Evolutionary conservation across 495 filamentous ascomycete species (phyloP).

Genomic region (Trichoderma virens): DNA sequence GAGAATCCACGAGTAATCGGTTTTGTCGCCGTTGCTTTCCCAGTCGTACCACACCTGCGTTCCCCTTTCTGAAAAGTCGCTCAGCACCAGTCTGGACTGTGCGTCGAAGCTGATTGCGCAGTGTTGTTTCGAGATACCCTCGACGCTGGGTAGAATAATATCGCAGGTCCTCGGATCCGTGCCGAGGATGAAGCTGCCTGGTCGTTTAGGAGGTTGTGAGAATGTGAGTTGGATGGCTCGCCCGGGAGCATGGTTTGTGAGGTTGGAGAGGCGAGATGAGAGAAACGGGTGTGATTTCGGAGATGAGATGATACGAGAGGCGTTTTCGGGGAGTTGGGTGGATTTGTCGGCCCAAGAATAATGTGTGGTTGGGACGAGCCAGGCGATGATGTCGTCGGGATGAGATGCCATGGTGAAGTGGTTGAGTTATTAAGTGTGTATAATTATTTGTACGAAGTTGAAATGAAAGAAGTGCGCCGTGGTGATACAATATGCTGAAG

Average conservation of each 20-base stretch:
- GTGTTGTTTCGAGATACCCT: conserved; percentile 5
- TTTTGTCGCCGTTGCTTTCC: conserved; percentile 10
- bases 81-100: not conserved
- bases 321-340: conserved; percentile 1
- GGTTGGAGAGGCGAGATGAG: conserved; percentile 1
- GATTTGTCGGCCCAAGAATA: not conserved
- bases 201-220: not conserved
- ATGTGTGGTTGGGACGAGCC: conserved; percentile 5
- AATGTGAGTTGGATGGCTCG: conserved; percentile 6
- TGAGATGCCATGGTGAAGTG: not conserved
- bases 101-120: conserved; percentile 9
- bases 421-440: conserved; percentile 4
- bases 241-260: not conserved
- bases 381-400: conserved; percentile 6
- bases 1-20: conserved; percentile 2
- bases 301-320: not conserved
- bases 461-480: not conserved
- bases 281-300: not conserved
- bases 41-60: conserved; percentile 12
- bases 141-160: not conserved
- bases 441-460: not conserved
- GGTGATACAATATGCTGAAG: not conserved
- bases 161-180: conserved; percentile 10
- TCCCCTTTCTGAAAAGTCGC: conserved; percentile 4
- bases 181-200: conserved; percentile 10